A percentile compares a stretch with the other conserved stretches of the same genome.
phyloP scores from a whole-genome alignment of 2,329 filamentous ascomycete species.

The Aureobasidium sp. region DNA sequence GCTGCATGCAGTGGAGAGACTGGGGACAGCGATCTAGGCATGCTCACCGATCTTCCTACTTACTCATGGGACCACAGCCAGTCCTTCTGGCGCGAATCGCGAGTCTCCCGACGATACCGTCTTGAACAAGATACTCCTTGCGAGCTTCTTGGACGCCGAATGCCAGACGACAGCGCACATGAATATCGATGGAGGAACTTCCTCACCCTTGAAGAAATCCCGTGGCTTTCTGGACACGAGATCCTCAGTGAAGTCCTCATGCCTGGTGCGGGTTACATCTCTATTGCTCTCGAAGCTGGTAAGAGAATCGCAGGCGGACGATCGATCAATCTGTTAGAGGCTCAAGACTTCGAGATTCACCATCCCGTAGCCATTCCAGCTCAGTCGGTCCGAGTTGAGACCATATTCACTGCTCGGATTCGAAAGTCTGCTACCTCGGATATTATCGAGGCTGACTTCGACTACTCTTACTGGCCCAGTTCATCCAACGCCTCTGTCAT shows the following conservation, averaged over 20 bases:
- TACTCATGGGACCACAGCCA: slow-evolving; percentile 20
- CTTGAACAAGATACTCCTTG: background rate
- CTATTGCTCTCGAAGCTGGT: slow-evolving; percentile 16
- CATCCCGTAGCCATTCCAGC: slow-evolving; percentile 1
- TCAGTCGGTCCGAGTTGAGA: no score
- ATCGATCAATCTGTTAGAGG: slow-evolving; percentile 18
- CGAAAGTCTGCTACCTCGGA: no score
- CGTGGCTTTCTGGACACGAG: slow-evolving; percentile 18
- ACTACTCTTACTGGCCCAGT: no score
- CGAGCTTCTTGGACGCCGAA: slow-evolving; percentile 17
- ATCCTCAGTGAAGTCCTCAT: slow-evolving; percentile 18
- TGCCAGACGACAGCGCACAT: background rate
- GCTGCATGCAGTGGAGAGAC: no score
- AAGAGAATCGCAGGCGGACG: background rate
- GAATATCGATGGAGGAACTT: slow-evolving; percentile 18
- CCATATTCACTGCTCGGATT: no score
- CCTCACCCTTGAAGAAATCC: slow-evolving; percentile 11
- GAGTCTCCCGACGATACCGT: background rate
- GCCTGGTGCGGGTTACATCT: slow-evolving; percentile 18
- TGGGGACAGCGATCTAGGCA: no score
- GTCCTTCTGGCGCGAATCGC: slow-evolving; percentile 18
- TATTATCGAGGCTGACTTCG: no score
- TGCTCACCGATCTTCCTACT: slow-evolving; percentile 17
- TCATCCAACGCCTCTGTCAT: no score
- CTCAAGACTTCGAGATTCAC: slow-evolving; percentile 19